Evolutionary conservation across 768 basidiomycete species (phyloP), one percentile per base, ranked within the genome.

Genomic region (Multifurca ochricompacta): DNA sequence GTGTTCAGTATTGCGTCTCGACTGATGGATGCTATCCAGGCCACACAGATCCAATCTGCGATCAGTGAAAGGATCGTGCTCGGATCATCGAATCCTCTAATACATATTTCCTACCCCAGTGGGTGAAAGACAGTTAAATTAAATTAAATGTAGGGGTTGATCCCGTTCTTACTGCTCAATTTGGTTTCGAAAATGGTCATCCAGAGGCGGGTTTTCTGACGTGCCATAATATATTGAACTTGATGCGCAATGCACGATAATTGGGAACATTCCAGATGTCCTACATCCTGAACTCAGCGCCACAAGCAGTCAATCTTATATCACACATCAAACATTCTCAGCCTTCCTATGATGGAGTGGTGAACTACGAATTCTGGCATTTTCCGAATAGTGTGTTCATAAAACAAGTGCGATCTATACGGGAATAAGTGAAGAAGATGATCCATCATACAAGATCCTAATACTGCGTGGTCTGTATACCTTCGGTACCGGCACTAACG

Each of bases 1-100:
- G n/a, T 19, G 10, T 45, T 21, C 36, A 56, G 54, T 56, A 56
- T 31, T 56, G 54, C 37, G 42, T 56, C 23, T 39, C 54, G 10
- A 28, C 28, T 25, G 14, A 27, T 8, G 37, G 25, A 4, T 56
- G 54, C n/a, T 39, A 27, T 51, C 36, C 30, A 19, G 43, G 36
- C 11, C 27, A 34, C 48, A 11, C 18, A n/a, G 6, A 13, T 5
- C 6, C 13, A 6, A 1, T 45, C 37, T 51, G 54, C 35, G 3
- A 46, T 6, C 23, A 51, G 34, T 50, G 42, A 45, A 31, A 3
- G 23, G 35, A 30, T 46, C 4, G 10, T 6, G 19, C 16, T 9
- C 18, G n/a, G 6, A 27, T 27, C 13, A 30, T 18, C 1, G 23
- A 8, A 1, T 30, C 18, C 43, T 7, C 1, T 31, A 43, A n/a